phyloP scores from a whole-genome alignment of 108 stramenopile species.

The Parietichytrium sp. region DNA sequence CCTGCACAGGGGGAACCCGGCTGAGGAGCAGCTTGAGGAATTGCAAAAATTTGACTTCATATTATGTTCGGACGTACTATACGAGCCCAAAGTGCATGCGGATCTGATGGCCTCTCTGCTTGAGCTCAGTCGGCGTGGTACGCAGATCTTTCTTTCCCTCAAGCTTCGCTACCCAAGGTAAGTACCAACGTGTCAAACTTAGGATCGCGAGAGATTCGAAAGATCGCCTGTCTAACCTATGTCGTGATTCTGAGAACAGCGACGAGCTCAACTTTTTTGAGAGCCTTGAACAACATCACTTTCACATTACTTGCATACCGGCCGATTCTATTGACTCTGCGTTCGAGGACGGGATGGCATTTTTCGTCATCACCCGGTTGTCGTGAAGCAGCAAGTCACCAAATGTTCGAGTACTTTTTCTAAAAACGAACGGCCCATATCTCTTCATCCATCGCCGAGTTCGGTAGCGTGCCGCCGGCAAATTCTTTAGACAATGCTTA shows the following conservation, averaged over 20 bases:
- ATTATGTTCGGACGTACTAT: conserved; percentile 29
- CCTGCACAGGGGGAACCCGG: background rate
- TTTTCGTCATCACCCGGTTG: too few species aligned
- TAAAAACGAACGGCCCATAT: too few species aligned
- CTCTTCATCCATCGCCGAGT: too few species aligned
- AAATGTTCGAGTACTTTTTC: too few species aligned
- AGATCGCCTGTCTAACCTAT: background rate
- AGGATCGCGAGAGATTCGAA: background rate
- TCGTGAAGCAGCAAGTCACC: too few species aligned
- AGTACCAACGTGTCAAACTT: background rate
- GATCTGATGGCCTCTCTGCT: background rate
- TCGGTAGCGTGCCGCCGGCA: too few species aligned
- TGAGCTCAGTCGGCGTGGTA: background rate
- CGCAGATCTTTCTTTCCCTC: background rate
- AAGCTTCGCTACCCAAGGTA: background rate
- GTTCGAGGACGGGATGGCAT: too few species aligned
- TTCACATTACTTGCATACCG: too few species aligned
- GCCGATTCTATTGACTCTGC: too few species aligned
- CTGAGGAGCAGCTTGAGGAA: background rate
- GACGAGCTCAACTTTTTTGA: background rate
- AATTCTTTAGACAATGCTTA: too few species aligned
- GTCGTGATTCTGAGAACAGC: background rate
- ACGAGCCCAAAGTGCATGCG: background rate
- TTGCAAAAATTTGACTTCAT: background rate
- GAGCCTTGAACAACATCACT: too few species aligned